Conservation (phyloP, 257 asterid species). For the Solanum tacnaense region DNA sequence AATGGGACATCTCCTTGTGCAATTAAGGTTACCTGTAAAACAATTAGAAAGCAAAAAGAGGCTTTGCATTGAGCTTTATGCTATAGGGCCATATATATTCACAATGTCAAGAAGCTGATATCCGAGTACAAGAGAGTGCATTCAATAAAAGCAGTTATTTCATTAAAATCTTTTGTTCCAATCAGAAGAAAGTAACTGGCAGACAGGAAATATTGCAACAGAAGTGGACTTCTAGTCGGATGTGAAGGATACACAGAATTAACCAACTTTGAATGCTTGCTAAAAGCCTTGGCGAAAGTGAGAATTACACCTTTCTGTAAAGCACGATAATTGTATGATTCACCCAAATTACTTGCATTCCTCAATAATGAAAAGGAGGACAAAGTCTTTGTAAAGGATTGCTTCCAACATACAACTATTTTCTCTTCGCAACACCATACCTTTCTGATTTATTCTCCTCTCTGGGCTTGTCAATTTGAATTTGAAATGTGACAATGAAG, state of each 20-base stretch:
- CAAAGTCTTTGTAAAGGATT: neutral
- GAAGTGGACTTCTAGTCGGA: neutral
- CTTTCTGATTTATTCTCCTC: no score
- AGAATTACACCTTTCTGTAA: neutral
- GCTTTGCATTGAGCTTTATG: neutral
- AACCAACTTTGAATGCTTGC: neutral
- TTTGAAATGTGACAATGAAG: neutral
- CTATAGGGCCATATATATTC: neutral
- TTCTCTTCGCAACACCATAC: neutral
- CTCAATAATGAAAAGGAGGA: neutral
- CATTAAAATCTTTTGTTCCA: neutral
- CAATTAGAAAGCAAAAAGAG: conserved; percentile 29
- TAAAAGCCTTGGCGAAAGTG: neutral
- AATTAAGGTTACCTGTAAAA: conserved; percentile 80
- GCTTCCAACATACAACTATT: neutral
- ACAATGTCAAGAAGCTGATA: neutral
- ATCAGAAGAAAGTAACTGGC: neutral
- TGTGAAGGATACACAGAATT: neutral
- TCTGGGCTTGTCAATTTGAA: no score
- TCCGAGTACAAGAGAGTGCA: neutral
- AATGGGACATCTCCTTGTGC: conserved; percentile 89
- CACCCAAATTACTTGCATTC: neutral
- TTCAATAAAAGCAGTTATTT: neutral
- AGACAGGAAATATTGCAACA: neutral
- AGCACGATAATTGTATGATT: neutral